phyloP scores from a whole-genome alignment of 2,329 filamentous ascomycete species.

The Akanthomyces lecanii region DNA sequence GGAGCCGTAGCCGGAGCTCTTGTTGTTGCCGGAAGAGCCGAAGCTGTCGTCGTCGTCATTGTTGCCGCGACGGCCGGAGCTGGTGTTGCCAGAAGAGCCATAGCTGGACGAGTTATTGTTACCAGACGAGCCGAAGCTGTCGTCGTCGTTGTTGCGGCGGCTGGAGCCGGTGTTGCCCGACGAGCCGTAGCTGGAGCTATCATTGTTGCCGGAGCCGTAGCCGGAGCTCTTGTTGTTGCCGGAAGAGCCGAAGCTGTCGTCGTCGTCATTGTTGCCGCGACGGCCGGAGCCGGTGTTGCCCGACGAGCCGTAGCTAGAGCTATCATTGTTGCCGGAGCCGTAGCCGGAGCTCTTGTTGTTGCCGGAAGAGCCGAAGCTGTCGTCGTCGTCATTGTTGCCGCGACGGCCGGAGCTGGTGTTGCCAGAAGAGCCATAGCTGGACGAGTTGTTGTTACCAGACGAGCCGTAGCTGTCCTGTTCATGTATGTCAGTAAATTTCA shows the following conservation, averaged over 20 bases:
- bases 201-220: constrained; percentile 10
- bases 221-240: constrained; percentile 17
- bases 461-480: constrained; percentile 19
- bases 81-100: constrained; percentile 14
- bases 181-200: constrained; percentile 15
- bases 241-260: constrained; percentile 21
- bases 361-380: constrained; percentile 20
- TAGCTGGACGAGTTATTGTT: constrained; percentile 28
- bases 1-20: no score
- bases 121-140: constrained; percentile 4
- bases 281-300: constrained; percentile 27
- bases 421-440: constrained; percentile 26
- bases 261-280: constrained; percentile 6
- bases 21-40: constrained; percentile 19
- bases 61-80: constrained; percentile 27
- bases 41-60: constrained; percentile 19
- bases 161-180: constrained; percentile 18
- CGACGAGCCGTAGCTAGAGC: constrained; percentile 19
- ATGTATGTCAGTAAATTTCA: neutral
- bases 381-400: constrained; percentile 20
- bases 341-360: constrained; percentile 21
- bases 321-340: constrained; percentile 22
- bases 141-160: constrained; percentile 10
- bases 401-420: constrained; percentile 13
- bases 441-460: constrained; percentile 19